A percentile compares a stretch with the other conserved stretches of the same genome.
phyloP scores from a whole-genome alignment of 2,329 filamentous ascomycete genomes.

The Stachybotrys elegans region DNA sequence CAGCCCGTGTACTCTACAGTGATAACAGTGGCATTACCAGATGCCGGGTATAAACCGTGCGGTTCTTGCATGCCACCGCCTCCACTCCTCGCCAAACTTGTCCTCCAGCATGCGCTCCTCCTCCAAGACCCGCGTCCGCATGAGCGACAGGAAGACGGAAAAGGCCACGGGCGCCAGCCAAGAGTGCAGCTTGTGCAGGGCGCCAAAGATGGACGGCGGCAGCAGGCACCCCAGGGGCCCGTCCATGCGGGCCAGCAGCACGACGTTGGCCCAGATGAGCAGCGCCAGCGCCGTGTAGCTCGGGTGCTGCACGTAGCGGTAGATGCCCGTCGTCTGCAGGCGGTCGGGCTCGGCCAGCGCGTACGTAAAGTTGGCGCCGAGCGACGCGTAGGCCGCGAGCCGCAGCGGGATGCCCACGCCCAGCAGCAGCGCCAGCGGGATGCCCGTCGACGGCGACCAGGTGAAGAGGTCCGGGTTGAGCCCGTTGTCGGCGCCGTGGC shows the following conservation, averaged over 20 bases:
- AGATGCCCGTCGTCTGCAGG: slow-evolving; percentile 42
- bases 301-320: slow-evolving; percentile 45
- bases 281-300: slow-evolving; percentile 41
- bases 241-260: slow-evolving; percentile 31
- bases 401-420: slow-evolving; percentile 25
- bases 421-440: slow-evolving; percentile 28
- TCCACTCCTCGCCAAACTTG: slow-evolving; percentile 43
- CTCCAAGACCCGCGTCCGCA: slow-evolving; percentile 35
- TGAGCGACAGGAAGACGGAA: slow-evolving; percentile 12
- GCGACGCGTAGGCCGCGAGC: slow-evolving; percentile 32
- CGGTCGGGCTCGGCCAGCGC: slow-evolving; percentile 38
- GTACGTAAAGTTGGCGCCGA: slow-evolving; percentile 51
- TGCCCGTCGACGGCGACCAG: slow-evolving; percentile 27
- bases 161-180: slow-evolving; percentile 3
- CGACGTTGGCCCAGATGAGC: slow-evolving; percentile 23
- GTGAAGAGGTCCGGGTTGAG: slow-evolving; percentile 26
- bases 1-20: too few species aligned
- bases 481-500: slow-evolving; percentile 22
- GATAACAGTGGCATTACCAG: too few species aligned
- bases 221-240: slow-evolving; percentile 34
- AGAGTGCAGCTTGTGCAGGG: slow-evolving; percentile 4
- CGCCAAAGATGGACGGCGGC: slow-evolving; percentile 14
- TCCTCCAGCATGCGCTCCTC: slow-evolving; percentile 45
- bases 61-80: slow-evolving; percentile 40
- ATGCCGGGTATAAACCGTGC: slow-evolving; percentile 42